Base-by-base conservation (phyloP, 2,329 filamentous ascomycete genomes). In the Nigrospora sphaerica region DNA sequence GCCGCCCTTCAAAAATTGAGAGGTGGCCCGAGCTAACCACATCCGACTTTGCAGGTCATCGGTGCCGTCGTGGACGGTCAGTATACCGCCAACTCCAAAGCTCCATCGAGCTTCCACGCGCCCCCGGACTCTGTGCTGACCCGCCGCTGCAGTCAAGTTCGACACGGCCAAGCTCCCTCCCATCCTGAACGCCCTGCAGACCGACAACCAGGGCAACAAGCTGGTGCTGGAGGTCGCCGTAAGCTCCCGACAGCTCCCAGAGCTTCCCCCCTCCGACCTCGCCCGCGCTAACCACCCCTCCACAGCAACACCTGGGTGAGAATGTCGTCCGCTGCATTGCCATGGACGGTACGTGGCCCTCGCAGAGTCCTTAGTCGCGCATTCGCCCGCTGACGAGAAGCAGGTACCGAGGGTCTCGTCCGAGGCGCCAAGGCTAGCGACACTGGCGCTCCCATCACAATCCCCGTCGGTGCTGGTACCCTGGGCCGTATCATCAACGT, bases 401-500 rank as follows among this genome's bases (percentile, higher is more conserved):
- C 56, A 93, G 89, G 89, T 95, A 98, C 92, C 70, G 93, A 97
- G 81, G 93, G 93, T 93, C 89, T 98, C 63, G 87, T 92, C 70
- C 92, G 93, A 83, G 93, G 93, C 69, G 76, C 83, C 67, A 80
- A 81, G 72, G 89, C 85, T 61, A 73, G 72, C 63, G 93, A 98
- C 75, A 96, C 92, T 68, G 93, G 93, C 70, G 77, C 83, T 60
- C 93, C 93, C 69, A 98, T 98, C 80, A 90, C 81, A 75, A 91
- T 98, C 64, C 92, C 92, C 68, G 92, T 97, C 74, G 93, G 93
- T 65, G 81, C 83, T 68, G 88, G 78, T 70, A 95, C 90, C 60
- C 88, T 98, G 62, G 93, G 93, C 67, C 93, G 93, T 80, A 98
- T 98, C 82, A 91, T 98, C 79, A 98, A 98, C 84, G 93, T 98